These are phyloP conservation scores for Colletotrichum ledebouriae DNA, from an alignment of 2,329 filamentous ascomycete species.

Conservation along the genomic window DNA sequence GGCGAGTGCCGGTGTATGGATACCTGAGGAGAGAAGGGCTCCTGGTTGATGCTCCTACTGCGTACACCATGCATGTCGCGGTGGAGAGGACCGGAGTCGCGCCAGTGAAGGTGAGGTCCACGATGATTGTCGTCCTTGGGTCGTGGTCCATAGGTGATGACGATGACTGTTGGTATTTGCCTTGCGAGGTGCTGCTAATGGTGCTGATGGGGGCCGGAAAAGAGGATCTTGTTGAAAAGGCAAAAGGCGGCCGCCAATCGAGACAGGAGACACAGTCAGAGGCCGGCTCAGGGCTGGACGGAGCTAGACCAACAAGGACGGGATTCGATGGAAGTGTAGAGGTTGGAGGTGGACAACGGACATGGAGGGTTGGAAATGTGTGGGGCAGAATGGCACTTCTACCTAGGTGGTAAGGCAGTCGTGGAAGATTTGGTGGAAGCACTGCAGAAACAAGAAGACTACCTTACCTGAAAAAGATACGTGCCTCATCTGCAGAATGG, in stretches of 20 bases:
- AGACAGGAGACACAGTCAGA: slow-evolving; percentile 2
- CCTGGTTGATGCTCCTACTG: not conserved
- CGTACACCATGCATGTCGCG: not conserved
- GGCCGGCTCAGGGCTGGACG: not conserved
- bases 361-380: not conserved
- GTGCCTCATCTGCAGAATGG: too few species aligned
- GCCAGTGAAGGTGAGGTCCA: slow-evolving; percentile 3
- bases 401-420: too few species aligned
- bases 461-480: too few species aligned
- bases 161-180: slow-evolving; percentile 25
- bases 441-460: too few species aligned
- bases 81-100: slow-evolving; percentile 30
- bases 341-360: not conserved
- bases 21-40: not conserved
- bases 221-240: slow-evolving; percentile 11
- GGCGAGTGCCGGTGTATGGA: slow-evolving; percentile 8
- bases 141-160: not conserved
- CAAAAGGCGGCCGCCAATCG: not conserved
- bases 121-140: not conserved
- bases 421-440: slow-evolving; percentile 20
- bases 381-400: slow-evolving; percentile 14
- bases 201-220: slow-evolving; percentile 9
- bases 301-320: not conserved
- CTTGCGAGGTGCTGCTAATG: not conserved
- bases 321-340: not conserved